Conservation (phyloP, 2,329 filamentous ascomycete genomes). For the Ophiocordyceps camponoti-floridani region DNA sequence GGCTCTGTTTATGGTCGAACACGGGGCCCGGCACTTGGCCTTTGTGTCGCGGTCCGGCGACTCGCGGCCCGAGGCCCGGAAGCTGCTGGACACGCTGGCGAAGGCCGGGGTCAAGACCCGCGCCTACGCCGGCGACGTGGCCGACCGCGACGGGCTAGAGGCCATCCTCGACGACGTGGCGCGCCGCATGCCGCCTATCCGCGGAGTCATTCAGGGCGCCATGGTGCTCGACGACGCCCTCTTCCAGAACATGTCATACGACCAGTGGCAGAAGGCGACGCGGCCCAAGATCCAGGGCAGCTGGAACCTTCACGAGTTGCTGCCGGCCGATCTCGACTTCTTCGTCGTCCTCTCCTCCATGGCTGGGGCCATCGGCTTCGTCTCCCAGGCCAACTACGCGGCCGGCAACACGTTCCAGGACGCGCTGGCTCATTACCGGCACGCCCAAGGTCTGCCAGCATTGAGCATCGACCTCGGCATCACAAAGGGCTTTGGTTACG, state of each 20-base stretch:
- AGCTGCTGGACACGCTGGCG: not conserved
- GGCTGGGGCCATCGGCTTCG: constrained; percentile 1
- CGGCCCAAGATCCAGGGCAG: constrained; percentile 2
- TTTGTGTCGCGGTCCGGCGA: not conserved
- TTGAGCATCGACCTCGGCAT: constrained; percentile 1
- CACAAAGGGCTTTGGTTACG: not conserved
- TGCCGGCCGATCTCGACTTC: constrained; percentile 1
- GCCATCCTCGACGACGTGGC: not conserved
- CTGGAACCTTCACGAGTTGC: constrained; percentile 2
- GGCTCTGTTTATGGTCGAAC: not conserved
- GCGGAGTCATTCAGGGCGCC: constrained; percentile 1
- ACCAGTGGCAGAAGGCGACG: not conserved
- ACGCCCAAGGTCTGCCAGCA: not conserved
- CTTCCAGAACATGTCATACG: not conserved
- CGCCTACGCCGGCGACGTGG: constrained; percentile 1
- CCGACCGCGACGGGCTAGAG: not conserved
- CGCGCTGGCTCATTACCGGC: constrained; percentile 1
- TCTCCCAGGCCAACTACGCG: constrained; percentile 2
- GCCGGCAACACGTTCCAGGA: constrained; percentile 3
- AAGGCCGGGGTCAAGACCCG: not conserved
- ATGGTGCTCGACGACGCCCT: constrained; percentile 1
- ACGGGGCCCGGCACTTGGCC: not conserved
- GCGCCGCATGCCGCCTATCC: constrained; percentile 1
- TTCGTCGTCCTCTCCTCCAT: constrained; percentile 2
- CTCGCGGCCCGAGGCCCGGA: not conserved